Base-by-base conservation (phyloP, 1,284 basidiomycete species). In the Tausonia pullulans region DNA sequence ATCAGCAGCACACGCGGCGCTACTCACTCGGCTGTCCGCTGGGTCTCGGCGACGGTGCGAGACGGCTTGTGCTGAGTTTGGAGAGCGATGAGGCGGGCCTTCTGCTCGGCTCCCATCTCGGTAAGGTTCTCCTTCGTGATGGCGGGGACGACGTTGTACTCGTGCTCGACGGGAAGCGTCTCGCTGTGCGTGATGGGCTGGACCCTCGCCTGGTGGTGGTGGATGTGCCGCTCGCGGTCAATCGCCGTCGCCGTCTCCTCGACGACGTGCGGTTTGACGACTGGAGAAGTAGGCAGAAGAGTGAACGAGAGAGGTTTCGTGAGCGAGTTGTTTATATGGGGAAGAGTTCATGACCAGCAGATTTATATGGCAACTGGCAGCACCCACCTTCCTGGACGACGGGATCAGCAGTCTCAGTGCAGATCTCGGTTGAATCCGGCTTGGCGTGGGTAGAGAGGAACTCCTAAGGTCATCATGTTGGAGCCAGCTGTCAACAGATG, bases 101-200 rank as follows among this genome's bases (percentile, higher is more conserved):
- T 71, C 70, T 75, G 73, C 67, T 76, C 75, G 9, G 74, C 72
- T 58, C 72, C 68, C 74, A 76, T 76, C 64, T 75, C 74, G 63
- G 72, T 71, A 67, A 74, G 73, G 70, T 70, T 69, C 68, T 76
- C 75, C 39, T 73, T 69, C 39, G 70, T 70, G 49, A 75, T 67
- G 52, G 71, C 71, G 58, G 61, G 61, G 40, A 71, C 71, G 59
- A 70, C 69, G 46, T 70, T 68, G 63, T 71, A 57, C 60, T 73
- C 69, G 66, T 76, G 74, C 70, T 76, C 66, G 59, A 72, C 72
- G 52, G 70, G 69, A 48, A 74, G 69, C 39, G 65, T 63, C 67
- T 72, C 69, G 52, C 73, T 65, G 71, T 74, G 68, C 54, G 67
- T 69, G 55, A 76, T 71, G 61, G 75, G 75, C 69, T 76, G 75